Conservation (phyloP, 805 yeast species). For the Candida morakotiae region DNA sequence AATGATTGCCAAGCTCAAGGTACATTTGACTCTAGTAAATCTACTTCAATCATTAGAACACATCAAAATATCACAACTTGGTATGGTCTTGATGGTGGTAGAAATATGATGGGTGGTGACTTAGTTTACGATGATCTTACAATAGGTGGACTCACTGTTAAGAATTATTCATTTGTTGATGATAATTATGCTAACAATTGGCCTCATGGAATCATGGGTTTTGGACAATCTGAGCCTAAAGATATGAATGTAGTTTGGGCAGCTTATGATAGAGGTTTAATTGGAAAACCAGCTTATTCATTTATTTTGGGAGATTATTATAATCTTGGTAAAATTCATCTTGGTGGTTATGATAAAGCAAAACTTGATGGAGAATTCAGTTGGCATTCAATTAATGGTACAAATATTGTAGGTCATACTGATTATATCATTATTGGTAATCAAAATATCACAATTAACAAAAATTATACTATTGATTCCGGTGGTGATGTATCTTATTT, state of each 20-base stretch:
- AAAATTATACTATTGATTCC: slow-evolving; percentile 1
- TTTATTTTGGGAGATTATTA: not conserved
- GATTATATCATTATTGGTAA: not conserved
- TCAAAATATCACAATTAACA: not conserved
- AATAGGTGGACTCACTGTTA: not conserved
- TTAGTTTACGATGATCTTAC: not conserved
- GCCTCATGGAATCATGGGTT: not conserved
- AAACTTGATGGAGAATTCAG: not conserved
- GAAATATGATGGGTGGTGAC: not conserved
- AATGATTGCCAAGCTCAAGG: not conserved
- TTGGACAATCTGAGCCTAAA: not conserved
- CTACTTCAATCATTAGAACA: not conserved
- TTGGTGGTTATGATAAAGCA: slow-evolving; percentile 3
- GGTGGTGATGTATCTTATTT: not conserved
- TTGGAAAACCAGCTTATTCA: not conserved
- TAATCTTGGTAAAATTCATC: not conserved
- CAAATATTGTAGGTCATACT: not conserved
- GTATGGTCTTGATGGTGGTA: not conserved
- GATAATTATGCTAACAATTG: not conserved
- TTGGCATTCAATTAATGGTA: slow-evolving; percentile 1
- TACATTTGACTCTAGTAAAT: not conserved
- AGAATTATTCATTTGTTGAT: not conserved
- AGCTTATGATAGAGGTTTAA: not conserved
- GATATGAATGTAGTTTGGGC: not conserved
- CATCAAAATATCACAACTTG: not conserved